Evolutionary conservation across 192 early-diverging fungal species (phyloP).

Genomic region (Gorgonomyces haynaldii): DNA sequence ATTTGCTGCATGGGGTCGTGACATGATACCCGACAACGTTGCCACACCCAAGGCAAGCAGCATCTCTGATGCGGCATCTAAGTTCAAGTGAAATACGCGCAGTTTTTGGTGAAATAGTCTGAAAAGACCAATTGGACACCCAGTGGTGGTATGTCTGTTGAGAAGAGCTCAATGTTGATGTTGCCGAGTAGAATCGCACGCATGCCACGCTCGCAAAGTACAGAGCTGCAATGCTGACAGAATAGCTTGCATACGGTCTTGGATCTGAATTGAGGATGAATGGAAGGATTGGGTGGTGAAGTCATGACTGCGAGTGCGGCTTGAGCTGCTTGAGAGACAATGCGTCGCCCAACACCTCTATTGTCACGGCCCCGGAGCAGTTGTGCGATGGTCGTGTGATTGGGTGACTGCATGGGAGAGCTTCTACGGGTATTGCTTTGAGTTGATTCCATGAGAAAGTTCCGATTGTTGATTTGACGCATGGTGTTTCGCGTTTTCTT

Average conservation of each 20-base stretch:
- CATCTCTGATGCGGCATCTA: conserved; percentile 40
- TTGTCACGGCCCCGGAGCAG: not conserved
- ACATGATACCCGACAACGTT: conserved; percentile 52
- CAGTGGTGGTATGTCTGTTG: conserved; percentile 38
- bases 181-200: conserved; percentile 47
- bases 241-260: conserved; percentile 42
- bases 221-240: conserved; percentile 29
- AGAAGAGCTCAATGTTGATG: conserved; percentile 44
- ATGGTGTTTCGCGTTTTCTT: not conserved
- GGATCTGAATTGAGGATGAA: conserved; percentile 43
- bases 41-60: conserved; percentile 43
- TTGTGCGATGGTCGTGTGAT: conserved; percentile 4
- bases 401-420: conserved; percentile 1
- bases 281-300: conserved; percentile 31
- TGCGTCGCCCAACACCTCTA: too few species aligned
- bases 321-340: too few species aligned
- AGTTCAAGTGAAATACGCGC: conserved; percentile 12
- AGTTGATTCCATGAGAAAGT: not conserved
- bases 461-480: not conserved
- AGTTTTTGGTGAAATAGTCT: conserved; percentile 45
- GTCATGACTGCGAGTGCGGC: too few species aligned
- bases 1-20: conserved; percentile 40
- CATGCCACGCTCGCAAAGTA: conserved; percentile 43
- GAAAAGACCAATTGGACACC: conserved; percentile 39
- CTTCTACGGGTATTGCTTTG: conserved; percentile 1